A percentile compares a stretch with the other conserved stretches of the same genome.
Evolutionary conservation across 768 basidiomycete species (phyloP).

Genomic region (Leccinum broughii): DNA sequence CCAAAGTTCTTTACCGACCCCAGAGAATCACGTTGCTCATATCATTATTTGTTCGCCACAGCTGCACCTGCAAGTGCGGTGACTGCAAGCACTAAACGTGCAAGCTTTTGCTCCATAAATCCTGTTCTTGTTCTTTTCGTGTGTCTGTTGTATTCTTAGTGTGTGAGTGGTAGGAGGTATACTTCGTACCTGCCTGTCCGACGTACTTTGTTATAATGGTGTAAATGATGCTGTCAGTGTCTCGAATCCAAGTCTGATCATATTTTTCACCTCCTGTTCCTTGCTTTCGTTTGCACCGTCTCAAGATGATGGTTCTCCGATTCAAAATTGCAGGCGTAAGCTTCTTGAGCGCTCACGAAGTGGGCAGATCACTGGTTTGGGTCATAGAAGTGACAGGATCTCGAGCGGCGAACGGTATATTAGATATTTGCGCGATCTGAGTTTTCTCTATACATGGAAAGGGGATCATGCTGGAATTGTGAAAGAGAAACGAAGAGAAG

Average conservation of each 20-base stretch:
- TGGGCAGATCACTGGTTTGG: too few relatives aligned
- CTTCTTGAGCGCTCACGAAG: not conserved
- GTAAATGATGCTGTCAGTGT: not conserved
- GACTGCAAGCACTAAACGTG: constrained; percentile 22
- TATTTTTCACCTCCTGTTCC: too few relatives aligned
- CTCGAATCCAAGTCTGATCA: not conserved
- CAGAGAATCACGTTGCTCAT: not conserved
- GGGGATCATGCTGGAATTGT: too few relatives aligned
- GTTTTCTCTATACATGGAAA: too few relatives aligned
- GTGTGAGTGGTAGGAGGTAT: not conserved
- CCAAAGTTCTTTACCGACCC: not conserved
- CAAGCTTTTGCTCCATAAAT: not conserved
- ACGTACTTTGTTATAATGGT: not conserved
- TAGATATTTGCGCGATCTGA: too few relatives aligned
- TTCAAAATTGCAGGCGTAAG: not conserved
- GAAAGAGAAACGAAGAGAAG: too few relatives aligned
- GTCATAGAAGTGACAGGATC: too few relatives aligned
- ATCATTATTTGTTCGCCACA: not conserved
- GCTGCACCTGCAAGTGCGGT: constrained; percentile 21
- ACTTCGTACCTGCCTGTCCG: too few relatives aligned
- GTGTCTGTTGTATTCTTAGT: not conserved
- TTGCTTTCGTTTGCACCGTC: not conserved
- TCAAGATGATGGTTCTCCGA: not conserved
- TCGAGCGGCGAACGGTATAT: too few relatives aligned
- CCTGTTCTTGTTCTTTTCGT: not conserved